Base-by-base conservation (phyloP, 2,329 filamentous ascomycete genomes). In the Pseudogymnoascus sp. region DNA sequence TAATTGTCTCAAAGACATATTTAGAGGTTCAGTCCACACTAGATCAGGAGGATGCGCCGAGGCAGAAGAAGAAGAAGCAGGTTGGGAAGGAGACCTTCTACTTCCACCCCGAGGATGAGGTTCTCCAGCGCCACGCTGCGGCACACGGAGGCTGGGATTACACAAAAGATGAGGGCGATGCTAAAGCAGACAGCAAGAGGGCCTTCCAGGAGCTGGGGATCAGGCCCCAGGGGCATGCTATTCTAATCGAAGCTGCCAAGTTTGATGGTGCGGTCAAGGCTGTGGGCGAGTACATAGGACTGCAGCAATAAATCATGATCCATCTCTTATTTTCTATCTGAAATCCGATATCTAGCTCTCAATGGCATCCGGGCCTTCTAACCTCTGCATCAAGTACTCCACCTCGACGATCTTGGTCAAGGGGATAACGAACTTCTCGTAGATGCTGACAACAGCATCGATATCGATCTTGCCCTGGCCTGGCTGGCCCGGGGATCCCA, bases 331-430 rank as follows among this genome's bases (percentile, higher is more conserved):
- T 21, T 33, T 59, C 37, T 61, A 60, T 61, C 18, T 28, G 60
- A n/a, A 38, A 28, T 18, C 23, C 58, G 21, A 21, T 21, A 35
- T 57, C 33, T 60, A 60, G 55, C n/a, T 39, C 34, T 58, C 55
- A 37, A 35, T 58, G 10, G 26, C 34, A 7, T 38, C 33, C n/a
- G 39, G 3, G 35, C 69, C 64, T 70, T 83, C 82, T 59, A 99
- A 76, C 64, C 94, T 82, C 74, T 97, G 90, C 90, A 99, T 95
- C 67, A 99, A 78, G 72, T 99, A 99, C 68, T 99, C 94, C 8
- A 99, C 91, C 78, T 99, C 94, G 38, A 99, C 92, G 64, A 91
- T 88, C 74, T 99, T 99, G n/a, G 94, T 99, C 72, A 97, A 75
- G 0, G 94, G 94, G 67, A 99, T 99, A 62, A 99, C 92, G 74